A percentile compares a stretch with the other conserved stretches of the same genome.
Evolutionary conservation across 352 stramenopile genomes (phyloP).

Genomic region (Aphanomyces astaci): DNA sequence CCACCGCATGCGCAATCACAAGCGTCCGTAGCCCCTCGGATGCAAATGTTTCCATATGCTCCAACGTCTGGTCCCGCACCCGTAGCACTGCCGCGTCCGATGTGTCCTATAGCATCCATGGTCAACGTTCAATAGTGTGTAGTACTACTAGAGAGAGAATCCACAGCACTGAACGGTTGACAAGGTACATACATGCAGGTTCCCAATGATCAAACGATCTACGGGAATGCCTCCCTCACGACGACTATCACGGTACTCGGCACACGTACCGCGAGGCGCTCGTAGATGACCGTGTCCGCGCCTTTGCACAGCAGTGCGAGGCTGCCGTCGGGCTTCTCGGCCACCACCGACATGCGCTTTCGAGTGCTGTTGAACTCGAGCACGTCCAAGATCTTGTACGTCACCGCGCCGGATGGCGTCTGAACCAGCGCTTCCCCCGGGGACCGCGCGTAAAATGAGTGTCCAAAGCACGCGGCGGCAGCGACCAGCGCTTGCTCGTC

Average conservation of each 20-base stretch:
- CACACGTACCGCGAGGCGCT: conserved; percentile 39
- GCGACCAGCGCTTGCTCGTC: conserved; percentile 87
- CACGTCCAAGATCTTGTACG: conserved; percentile 86
- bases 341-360: conserved; percentile 93
- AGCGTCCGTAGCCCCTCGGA: conserved; percentile 86
- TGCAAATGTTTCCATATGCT: conserved; percentile 85
- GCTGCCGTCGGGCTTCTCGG: conserved; percentile 41
- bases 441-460: conserved; percentile 59
- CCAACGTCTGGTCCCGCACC: conserved; percentile 56
- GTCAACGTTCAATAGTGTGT: no score
- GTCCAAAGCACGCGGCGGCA: conserved; percentile 74
- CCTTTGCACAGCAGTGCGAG: conserved; percentile 82
- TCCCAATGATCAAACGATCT: conserved; percentile 24
- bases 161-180: no score
- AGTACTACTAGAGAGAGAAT: no score
- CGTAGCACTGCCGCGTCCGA: conserved; percentile 38
- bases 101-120: conserved; percentile 30
- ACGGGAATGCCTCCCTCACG: neutral
- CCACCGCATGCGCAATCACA: conserved; percentile 59
- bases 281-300: conserved; percentile 86
- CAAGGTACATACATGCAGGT: no score
- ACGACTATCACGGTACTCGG: no score
- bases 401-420: conserved; percentile 12
- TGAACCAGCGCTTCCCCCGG: conserved; percentile 67
- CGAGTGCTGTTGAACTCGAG: conserved; percentile 93